Evolutionary conservation across 257 asterid species (phyloP).

Genomic region (Solanum appendiculatum): DNA sequence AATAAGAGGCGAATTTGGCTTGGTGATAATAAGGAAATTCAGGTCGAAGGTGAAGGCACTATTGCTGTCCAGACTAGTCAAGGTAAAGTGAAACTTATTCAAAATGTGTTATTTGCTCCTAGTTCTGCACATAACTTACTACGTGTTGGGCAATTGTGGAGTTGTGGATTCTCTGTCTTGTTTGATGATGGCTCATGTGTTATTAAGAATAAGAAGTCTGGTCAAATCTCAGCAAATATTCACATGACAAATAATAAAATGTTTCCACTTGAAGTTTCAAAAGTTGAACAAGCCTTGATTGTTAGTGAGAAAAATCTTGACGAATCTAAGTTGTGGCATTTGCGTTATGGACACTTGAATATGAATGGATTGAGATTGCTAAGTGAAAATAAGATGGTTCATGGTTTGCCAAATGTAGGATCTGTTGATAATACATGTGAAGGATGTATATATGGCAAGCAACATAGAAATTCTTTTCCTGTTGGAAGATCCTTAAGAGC

Average conservation of each 20-base stretch:
- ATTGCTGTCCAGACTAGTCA: neutral
- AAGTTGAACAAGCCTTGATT: neutral
- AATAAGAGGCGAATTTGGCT: neutral
- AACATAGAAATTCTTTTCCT: neutral
- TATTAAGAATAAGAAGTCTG: neutral
- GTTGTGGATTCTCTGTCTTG: neutral
- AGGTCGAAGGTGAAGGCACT: neutral
- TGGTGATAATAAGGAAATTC: neutral
- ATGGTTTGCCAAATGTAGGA: neutral
- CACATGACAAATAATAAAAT: neutral
- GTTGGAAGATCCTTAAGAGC: neutral
- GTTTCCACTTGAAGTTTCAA: neutral
- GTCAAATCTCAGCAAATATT: neutral
- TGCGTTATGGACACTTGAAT: neutral
- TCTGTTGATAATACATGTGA: neutral
- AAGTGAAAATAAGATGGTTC: neutral
- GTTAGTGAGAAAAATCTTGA: neutral
- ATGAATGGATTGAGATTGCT: neutral
- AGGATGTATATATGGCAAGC: neutral
- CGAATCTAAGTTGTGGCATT: slow-evolving; percentile 1
- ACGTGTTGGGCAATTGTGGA: slow-evolving; percentile 8
- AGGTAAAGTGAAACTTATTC: neutral
- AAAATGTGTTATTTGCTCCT: neutral
- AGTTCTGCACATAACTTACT: neutral
- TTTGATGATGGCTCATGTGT: neutral